Evolutionary conservation across 2,329 filamentous ascomycete species (phyloP).

Genomic region (Fusarium sp.): DNA sequence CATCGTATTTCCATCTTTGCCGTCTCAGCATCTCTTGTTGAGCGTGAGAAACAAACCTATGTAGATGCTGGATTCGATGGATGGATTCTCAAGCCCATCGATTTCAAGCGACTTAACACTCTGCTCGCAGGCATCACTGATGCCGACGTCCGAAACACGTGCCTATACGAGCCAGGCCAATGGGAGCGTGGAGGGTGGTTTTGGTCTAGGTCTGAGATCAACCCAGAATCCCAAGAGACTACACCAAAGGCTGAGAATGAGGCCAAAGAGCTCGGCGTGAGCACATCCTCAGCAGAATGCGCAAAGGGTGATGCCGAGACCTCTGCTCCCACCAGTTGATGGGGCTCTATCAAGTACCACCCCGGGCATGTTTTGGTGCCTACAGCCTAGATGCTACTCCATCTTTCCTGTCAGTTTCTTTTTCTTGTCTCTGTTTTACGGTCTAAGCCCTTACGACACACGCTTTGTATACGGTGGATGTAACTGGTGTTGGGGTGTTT

Average conservation of each 20-base stretch:
- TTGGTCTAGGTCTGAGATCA: constrained; percentile 23
- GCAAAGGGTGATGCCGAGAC: neutral
- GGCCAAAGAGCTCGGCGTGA: constrained; percentile 33
- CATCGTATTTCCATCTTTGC: constrained; percentile 84
- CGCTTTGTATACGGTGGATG: constrained; percentile 35
- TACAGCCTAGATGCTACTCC: neutral
- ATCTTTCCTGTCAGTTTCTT: neutral
- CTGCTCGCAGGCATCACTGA: constrained; percentile 78
- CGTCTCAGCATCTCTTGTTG: constrained; percentile 84
- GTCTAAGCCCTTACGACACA: constrained; percentile 25
- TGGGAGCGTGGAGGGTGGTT: constrained; percentile 96
- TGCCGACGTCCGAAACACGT: constrained; percentile 66
- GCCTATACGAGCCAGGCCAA: constrained; percentile 75
- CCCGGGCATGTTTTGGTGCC: neutral
- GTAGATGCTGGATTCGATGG: constrained; percentile 86
- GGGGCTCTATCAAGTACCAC: neutral
- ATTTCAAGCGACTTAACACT: constrained; percentile 79
- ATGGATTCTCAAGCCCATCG: constrained; percentile 90
- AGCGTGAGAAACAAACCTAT: constrained; percentile 76
- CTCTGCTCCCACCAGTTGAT: neutral
- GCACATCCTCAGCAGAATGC: neutral
- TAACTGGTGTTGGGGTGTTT: constrained; percentile 32
- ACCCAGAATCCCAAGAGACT: constrained; percentile 31
- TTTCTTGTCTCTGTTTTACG: constrained; percentile 3
- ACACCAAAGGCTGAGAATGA: constrained; percentile 45